Percentiles rank a stretch among this genome's conserved stretches.
Evolutionary conservation across 1,139 yeast species (phyloP).

Genomic region (Candida sanyaensis): DNA sequence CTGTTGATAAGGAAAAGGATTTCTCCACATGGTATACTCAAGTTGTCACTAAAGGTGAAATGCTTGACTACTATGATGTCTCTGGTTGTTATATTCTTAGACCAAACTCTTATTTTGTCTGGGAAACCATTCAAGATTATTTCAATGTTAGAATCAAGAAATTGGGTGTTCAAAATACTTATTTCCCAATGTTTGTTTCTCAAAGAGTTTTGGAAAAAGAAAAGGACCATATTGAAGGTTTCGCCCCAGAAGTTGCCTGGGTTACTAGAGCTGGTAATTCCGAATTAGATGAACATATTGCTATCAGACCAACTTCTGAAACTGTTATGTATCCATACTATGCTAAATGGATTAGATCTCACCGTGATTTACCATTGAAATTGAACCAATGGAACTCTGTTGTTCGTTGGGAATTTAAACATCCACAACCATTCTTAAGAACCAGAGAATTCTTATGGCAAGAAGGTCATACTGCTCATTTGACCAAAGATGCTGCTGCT

Average conservation of each 20-base stretch:
- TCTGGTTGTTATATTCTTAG: slow-evolving; percentile 98
- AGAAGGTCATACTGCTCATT: slow-evolving; percentile 98
- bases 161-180: slow-evolving; percentile 91
- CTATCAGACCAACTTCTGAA: slow-evolving; percentile 98
- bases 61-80: slow-evolving; percentile 97
- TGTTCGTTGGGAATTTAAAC: slow-evolving; percentile 99
- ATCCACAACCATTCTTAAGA: slow-evolving; percentile 98
- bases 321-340: slow-evolving; percentile 99
- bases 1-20: slow-evolving; percentile 88
- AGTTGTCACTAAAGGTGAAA: slow-evolving; percentile 92
- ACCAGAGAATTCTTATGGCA: slow-evolving; percentile 99
- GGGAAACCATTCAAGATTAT: slow-evolving; percentile 94
- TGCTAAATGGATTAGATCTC: slow-evolving; percentile 98
- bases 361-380: slow-evolving; percentile 94
- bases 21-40: slow-evolving; percentile 98
- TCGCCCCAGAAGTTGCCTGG: slow-evolving; percentile 99
- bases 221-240: slow-evolving; percentile 98
- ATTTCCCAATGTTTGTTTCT: slow-evolving; percentile 99
- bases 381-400: slow-evolving; percentile 99
- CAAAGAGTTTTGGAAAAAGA: slow-evolving; percentile 91
- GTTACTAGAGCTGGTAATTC: slow-evolving; percentile 94
- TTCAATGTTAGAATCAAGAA: slow-evolving; percentile 79
- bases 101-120: slow-evolving; percentile 90
- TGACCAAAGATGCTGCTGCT: slow-evolving; percentile 77
- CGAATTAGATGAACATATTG: slow-evolving; percentile 96